A percentile compares a stretch with the other conserved stretches of the same genome.
These are phyloP conservation scores for Botrytis galanthina DNA, from an alignment of 2,329 filamentous ascomycete genomes.

Conservation along the genomic window DNA sequence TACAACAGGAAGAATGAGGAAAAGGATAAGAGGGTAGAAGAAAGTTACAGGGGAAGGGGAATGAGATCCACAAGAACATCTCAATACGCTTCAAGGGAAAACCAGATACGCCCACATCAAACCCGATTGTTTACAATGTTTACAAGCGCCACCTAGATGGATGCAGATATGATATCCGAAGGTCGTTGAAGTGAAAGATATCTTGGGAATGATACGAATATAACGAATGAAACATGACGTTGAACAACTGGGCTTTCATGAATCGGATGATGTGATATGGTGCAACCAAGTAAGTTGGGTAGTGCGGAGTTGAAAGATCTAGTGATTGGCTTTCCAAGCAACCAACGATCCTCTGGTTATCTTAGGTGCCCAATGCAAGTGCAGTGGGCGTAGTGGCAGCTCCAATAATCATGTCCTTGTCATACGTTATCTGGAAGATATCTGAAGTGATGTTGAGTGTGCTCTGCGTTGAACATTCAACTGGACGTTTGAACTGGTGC, in stretches of 20 bases:
- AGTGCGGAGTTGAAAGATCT: background rate
- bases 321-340: background rate
- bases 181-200: background rate
- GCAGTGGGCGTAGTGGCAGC: background rate
- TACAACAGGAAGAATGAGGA: conserved; percentile 64
- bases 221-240: background rate
- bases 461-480: background rate
- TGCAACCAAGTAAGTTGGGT: background rate
- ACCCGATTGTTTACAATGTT: background rate
- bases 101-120: background rate
- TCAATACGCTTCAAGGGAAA: background rate
- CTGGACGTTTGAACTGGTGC: background rate
- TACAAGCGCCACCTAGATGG: background rate
- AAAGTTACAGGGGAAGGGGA: background rate
- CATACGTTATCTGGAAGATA: background rate
- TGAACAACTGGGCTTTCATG: background rate
- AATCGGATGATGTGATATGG: background rate
- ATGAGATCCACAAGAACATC: background rate
- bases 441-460: background rate
- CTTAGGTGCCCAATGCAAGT: background rate
- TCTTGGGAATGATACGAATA: background rate
- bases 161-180: conserved; percentile 1
- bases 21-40: background rate
- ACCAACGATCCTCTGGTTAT: background rate
- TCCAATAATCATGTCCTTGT: background rate